Conservation (phyloP, 345 rosid genomes). For the Carallia brachiata region DNA sequence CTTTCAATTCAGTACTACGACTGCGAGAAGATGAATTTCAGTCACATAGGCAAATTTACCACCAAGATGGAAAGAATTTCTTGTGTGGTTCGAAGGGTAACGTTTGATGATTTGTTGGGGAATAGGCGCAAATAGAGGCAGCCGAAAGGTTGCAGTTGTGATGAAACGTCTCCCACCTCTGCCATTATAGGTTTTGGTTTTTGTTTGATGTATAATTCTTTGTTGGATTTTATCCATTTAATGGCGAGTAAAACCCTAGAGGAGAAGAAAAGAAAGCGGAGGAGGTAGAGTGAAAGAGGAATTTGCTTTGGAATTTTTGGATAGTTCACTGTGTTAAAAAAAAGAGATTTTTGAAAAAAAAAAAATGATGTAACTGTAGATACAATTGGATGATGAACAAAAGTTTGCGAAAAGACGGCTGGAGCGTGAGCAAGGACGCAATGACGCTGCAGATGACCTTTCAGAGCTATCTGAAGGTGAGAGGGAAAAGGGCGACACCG, state of each 20-base stretch:
- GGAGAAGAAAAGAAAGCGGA: too few species aligned
- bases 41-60: too few species aligned
- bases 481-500: constrained; percentile 55
- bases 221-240: too few species aligned
- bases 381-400: constrained; percentile 65
- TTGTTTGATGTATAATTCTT: too few species aligned
- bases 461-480: constrained; percentile 88
- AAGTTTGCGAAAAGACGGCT: constrained; percentile 56
- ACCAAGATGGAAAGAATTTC: neutral
- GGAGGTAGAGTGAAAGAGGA: too few species aligned
- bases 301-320: neutral
- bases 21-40: constrained; percentile 81
- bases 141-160: constrained; percentile 15
- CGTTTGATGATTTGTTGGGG: neutral
- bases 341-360: neutral
- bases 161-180: constrained; percentile 7
- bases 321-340: neutral
- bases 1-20: constrained; percentile 80
- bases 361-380: constrained; percentile 27
- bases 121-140: constrained; percentile 1
- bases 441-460: constrained; percentile 71
- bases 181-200: too few species aligned
- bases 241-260: too few species aligned
- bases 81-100: neutral
- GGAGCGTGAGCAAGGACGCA: constrained; percentile 73